phyloP scores from a whole-genome alignment of 495 filamentous ascomycete species.

The Neurospora sublineolata region DNA sequence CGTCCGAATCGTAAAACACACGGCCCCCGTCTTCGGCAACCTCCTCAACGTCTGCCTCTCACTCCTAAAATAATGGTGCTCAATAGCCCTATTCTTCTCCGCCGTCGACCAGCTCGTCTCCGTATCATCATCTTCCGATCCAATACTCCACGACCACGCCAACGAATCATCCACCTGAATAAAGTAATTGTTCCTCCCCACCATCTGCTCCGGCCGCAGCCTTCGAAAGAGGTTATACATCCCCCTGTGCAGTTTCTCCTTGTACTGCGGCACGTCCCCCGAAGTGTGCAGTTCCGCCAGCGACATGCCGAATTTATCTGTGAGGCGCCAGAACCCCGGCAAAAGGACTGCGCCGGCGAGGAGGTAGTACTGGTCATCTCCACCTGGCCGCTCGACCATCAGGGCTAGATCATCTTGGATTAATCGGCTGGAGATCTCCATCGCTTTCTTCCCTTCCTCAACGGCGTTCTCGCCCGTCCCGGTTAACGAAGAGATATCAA shows the following conservation, averaged over 20 bases:
- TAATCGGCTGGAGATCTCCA: slow-evolving; percentile 61
- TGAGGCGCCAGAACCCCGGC: slow-evolving; percentile 77
- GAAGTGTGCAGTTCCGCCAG: slow-evolving; percentile 75
- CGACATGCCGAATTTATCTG: slow-evolving; percentile 77
- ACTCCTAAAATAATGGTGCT: slow-evolving; percentile 66
- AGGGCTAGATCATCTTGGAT: slow-evolving; percentile 80
- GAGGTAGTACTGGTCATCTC: slow-evolving; percentile 76
- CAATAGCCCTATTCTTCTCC: slow-evolving; percentile 63
- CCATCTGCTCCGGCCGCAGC: slow-evolving; percentile 51
- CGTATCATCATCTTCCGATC: slow-evolving; percentile 49
- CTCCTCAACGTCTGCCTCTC: slow-evolving; percentile 69
- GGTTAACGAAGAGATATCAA: slow-evolving; percentile 40
- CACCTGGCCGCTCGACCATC: slow-evolving; percentile 56
- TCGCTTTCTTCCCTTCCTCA: too few relatives aligned
- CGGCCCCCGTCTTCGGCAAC: slow-evolving; percentile 59
- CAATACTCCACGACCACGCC: slow-evolving; percentile 65
- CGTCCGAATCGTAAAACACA: slow-evolving; percentile 72
- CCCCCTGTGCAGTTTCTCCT: slow-evolving; percentile 66
- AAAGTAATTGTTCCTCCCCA: slow-evolving; percentile 58
- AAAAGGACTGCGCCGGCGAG: slow-evolving; percentile 70
- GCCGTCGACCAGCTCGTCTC: slow-evolving; percentile 59
- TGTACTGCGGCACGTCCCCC: slow-evolving; percentile 69
- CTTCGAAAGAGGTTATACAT: slow-evolving; percentile 73
- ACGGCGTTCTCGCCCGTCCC: slow-evolving; percentile 28
- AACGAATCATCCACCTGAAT: slow-evolving; percentile 65